Evolutionary conservation across 495 filamentous ascomycete species (phyloP).

Genomic region (Annulohypoxylon stygium): DNA sequence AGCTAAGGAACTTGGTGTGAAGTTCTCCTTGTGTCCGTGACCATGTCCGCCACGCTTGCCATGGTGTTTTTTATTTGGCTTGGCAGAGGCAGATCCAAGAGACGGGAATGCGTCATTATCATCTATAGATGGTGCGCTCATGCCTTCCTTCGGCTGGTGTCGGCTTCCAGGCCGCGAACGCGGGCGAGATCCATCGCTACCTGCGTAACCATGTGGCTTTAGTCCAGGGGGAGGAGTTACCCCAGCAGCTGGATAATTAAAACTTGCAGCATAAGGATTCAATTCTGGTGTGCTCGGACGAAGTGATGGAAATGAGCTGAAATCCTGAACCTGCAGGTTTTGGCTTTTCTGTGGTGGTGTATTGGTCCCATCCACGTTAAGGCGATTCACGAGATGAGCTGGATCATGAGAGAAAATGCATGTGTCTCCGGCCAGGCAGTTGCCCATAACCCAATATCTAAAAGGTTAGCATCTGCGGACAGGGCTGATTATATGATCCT

Average conservation of each 20-base stretch:
- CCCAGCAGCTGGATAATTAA: constrained; percentile 63
- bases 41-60: constrained; percentile 85
- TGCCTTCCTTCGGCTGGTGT: constrained; percentile 77
- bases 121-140: constrained; percentile 82
- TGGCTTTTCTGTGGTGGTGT: constrained; percentile 69
- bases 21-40: constrained; percentile 78
- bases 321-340: constrained; percentile 87
- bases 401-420: constrained; percentile 99
- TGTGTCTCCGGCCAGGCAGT: constrained; percentile 92
- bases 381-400: constrained; percentile 76
- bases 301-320: constrained; percentile 88
- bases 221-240: constrained; percentile 74
- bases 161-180: constrained; percentile 90
- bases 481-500: constrained; percentile 1
- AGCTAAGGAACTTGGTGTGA: constrained; percentile 82
- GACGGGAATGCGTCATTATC: constrained; percentile 97
- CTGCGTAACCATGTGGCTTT: constrained; percentile 64
- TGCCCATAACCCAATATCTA: constrained; percentile 97
- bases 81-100: constrained; percentile 82
- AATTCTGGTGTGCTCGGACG: constrained; percentile 73
- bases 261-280: constrained; percentile 65
- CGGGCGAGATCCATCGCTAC: constrained; percentile 72
- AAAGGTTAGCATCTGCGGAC: constrained; percentile 46
- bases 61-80: constrained; percentile 88
- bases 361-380: constrained; percentile 72